Conservation (phyloP, 495 filamentous ascomycete genomes). For the Aspergillus taichungensis region DNA sequence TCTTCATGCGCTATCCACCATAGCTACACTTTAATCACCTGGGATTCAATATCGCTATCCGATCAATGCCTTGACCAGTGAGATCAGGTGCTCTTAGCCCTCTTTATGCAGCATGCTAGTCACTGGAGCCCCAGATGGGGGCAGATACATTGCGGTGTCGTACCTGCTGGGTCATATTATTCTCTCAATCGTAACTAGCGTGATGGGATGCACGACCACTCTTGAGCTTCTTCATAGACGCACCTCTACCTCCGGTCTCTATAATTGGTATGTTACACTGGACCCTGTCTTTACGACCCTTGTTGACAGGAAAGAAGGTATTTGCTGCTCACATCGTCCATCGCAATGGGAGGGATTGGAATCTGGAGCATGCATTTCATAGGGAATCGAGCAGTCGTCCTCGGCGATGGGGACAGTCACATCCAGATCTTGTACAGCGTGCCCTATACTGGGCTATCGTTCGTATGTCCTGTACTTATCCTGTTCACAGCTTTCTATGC, state of each 20-base stretch:
- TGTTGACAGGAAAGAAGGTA: constrained; percentile 42
- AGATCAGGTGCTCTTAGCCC: not conserved
- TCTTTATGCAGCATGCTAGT: constrained; percentile 17
- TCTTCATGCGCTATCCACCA: too few species aligned
- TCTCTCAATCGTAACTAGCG: constrained; percentile 69
- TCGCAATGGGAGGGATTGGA: constrained; percentile 75
- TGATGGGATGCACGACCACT: constrained; percentile 66
- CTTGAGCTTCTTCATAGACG: constrained; percentile 74
- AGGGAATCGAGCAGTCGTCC: constrained; percentile 68
- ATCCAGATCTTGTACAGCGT: constrained; percentile 68
- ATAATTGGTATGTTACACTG: constrained; percentile 52
- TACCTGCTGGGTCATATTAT: constrained; percentile 58
- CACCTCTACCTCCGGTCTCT: constrained; percentile 54
- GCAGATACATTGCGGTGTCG: constrained; percentile 14
- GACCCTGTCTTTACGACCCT: not conserved
- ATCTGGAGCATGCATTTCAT: constrained; percentile 85
- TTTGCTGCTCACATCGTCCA: constrained; percentile 58
- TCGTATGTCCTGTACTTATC: constrained; percentile 71
- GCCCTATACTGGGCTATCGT: constrained; percentile 65
- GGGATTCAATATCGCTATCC: too few species aligned
- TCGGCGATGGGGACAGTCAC: constrained; percentile 49
- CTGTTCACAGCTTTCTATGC: constrained; percentile 63
- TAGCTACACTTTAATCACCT: too few species aligned
- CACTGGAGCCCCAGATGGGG: constrained; percentile 2
- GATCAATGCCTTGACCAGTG: too few species aligned